phyloP scores from a whole-genome alignment of 306 rosid species.

The Rosa rugosa region DNA sequence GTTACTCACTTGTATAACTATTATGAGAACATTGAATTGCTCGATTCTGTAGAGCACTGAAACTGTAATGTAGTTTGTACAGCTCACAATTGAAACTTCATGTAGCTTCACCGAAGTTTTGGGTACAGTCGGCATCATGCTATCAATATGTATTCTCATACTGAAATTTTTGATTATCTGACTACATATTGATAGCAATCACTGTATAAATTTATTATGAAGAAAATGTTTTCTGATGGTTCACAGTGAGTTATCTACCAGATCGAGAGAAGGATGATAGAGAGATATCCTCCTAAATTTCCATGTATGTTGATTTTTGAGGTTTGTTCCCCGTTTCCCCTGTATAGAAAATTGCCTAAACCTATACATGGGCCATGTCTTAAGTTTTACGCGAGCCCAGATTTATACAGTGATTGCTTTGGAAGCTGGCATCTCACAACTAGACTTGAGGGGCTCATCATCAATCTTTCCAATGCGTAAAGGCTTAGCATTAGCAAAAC shows the following conservation, averaged over 20 bases:
- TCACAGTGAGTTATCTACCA: neutral
- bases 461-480: neutral
- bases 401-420: neutral
- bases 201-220: neutral
- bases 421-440: conserved; percentile 7
- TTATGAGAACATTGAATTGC: neutral
- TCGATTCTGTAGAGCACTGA: neutral
- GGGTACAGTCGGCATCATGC: neutral
- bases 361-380: conserved; percentile 1
- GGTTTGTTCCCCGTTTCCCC: neutral
- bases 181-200: too few relatives aligned
- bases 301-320: neutral
- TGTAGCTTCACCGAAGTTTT: neutral
- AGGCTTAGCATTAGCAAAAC: neutral
- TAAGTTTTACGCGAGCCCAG: conserved; percentile 13
- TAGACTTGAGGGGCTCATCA: neutral
- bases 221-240: neutral
- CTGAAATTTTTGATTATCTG: neutral
- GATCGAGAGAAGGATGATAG: neutral
- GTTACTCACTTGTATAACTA: neutral
- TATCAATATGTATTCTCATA: neutral
- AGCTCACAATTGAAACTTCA: neutral
- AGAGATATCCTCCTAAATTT: neutral
- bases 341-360: neutral
- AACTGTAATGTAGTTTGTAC: neutral